Base-by-base conservation (phyloP, 2,329 filamentous ascomycete genomes). In the Phialemoniopsis sp. region DNA sequence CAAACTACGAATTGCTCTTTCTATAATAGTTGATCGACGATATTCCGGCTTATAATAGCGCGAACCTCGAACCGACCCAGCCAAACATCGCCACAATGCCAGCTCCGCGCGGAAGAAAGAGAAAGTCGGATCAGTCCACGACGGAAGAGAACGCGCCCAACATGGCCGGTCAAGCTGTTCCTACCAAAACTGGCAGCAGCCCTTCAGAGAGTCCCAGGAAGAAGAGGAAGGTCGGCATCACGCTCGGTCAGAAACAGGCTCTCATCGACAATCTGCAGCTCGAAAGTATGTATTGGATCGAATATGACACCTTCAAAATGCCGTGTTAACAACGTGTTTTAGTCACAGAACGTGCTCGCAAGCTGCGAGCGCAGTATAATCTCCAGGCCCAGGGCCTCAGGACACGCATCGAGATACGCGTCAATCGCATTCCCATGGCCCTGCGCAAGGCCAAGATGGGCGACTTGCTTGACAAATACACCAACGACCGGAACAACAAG, bases 311-410 rank as follows among this genome's bases (percentile, higher is more conserved):
- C 4, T n/a, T 15, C 34, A 18, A n/a, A 32, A 42, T 51, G 33
- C 50, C 43, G 3, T 14, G 5, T 16, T 34, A 9, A 16, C 15
- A 26, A 10, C 3, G 26, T 16, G n/a, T 14, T 13, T 28, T 50
- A 95, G 89, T 95, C 49, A 89, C 87, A 14, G 87, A 94, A 65
- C 81, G 90, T 58, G 87, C 88, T 45, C 80, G 91, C 51, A 89
- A 91, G 61, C 72, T 97, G 45, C 81, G 90, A 53, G 85, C 90
- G 7, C 89, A 95, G 59, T 95, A 94, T 67, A 84, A 85, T 43
- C 76, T 94, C 9, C 90, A 95, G 62, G 87, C 89, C 16, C 86
- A 91, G 60, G 87, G 87, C 46, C 75, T 97, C 30, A 80, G 86
- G 45, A 83, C 89, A 44, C 84, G 91, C 45, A 84, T 98, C 38